Percentiles rank a stretch among this genome's conserved stretches.
Evolutionary conservation across 441 rosid genomes (phyloP).

Genomic region (Cnidoscolus chayamansa): DNA sequence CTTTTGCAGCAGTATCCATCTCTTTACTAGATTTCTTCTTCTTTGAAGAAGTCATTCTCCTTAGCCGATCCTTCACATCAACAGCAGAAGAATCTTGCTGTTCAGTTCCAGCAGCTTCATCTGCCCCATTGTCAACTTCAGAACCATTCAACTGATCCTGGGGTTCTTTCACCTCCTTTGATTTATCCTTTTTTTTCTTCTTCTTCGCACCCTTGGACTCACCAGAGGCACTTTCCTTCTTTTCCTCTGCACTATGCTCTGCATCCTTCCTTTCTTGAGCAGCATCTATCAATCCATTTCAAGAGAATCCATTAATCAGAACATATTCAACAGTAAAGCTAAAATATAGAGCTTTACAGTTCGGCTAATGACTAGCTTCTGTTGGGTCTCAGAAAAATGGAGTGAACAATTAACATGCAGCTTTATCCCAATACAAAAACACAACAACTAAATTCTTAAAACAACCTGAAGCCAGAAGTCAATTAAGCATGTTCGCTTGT

Average conservation of each 20-base stretch:
- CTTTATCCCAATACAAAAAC: not conserved
- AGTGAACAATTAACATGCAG: not conserved
- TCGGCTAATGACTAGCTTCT: not conserved
- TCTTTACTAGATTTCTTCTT: constrained; percentile 57
- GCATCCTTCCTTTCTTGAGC: constrained; percentile 30
- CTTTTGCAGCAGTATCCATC: constrained; percentile 52
- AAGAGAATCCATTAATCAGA: not conserved
- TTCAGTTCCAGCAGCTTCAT: constrained; percentile 28
- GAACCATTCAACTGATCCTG: constrained; percentile 29
- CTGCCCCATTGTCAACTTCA: constrained; percentile 22
- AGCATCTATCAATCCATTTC: constrained; percentile 21
- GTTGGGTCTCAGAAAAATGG: not conserved
- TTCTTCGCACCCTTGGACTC: constrained; percentile 50
- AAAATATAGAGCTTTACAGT: not conserved
- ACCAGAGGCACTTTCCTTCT: constrained; percentile 41
- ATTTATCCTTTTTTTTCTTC: constrained; percentile 59
- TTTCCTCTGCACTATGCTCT: constrained; percentile 33
- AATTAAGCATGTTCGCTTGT: not conserved
- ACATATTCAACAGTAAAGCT: not conserved
- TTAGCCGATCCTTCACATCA: constrained; percentile 48
- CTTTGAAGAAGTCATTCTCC: constrained; percentile 49
- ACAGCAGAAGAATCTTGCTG: constrained; percentile 34
- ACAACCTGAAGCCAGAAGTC: not conserved
- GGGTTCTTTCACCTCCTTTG: constrained; percentile 40
- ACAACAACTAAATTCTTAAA: not conserved